Evolutionary conservation across 2,329 filamentous ascomycete species (phyloP), one percentile per base, ranked within the genome.

Genomic region (Microcyclosporella mali): DNA sequence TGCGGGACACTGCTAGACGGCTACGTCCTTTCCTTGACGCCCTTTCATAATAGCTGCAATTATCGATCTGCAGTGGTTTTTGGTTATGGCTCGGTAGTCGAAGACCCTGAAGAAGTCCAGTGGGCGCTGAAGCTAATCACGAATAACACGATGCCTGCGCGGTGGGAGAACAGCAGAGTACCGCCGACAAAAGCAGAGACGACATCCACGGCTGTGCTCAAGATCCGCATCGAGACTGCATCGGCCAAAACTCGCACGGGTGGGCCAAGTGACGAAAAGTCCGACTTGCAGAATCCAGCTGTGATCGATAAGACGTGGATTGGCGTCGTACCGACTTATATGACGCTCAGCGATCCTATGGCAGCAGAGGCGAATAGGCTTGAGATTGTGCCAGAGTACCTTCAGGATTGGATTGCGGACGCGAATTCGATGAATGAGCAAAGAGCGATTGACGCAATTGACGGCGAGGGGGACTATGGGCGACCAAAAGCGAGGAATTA

Each of bases 91-190:
- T 71, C 66, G 7, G 64, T 83, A 1, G 84, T 94, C 4, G 76
- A 78, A 2, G 78, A 84, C 3, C 83, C 90, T 6, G 76, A 73
- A 2, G 88, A 94, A 69, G 85, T 85, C 60, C 61, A 85, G 4
- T 92, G 78, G 67, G 87, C 86, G 6, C 84, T 94, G 79, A 68
- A 81, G 55, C 69, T 85, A 44, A 83, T 94, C 60, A 94, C 87
- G 2, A 75, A 94, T 62, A 73, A 75, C 29, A 79, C 90, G 10
- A 74, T 90, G 2, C 73, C 79, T 0, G 70, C 72, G 10, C 78
- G 87, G 4, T 94, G 85, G 80, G 69, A 73, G 14, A 71, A 84
- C 57, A 78, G 78, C 12, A 77, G 88, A 3, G 68, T 80, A 4
- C 85, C 86, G 3, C 85, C 86, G 1, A 84, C 80, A 33, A 72